Conservation (phyloP, 225 moss, liverwort and hornwort genomes). For the Polytrichum formosum region DNA sequence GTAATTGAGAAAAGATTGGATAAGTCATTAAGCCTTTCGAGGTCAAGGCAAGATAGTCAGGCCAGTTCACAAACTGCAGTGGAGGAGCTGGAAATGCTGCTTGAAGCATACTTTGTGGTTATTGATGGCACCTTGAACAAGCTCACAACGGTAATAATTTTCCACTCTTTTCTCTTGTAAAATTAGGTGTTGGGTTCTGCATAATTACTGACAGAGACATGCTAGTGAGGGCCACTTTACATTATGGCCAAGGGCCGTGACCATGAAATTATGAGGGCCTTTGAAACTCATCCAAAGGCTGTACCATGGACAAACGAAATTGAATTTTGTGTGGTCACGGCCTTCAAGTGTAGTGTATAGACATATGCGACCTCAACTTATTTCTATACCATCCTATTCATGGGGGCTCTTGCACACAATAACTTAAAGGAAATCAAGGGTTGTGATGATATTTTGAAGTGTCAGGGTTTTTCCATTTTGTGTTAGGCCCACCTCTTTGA, state of each 20-base stretch:
- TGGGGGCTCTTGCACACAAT: no score
- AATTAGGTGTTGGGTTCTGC: background rate
- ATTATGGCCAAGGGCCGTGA: background rate
- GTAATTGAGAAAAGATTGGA: slow-evolving; percentile 26
- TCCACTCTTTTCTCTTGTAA: background rate
- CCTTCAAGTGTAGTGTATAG: no score
- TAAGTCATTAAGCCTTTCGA: background rate
- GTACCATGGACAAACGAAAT: background rate
- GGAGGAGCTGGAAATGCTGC: slow-evolving; percentile 66
- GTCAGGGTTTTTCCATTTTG: no score
- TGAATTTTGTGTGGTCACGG: no score
- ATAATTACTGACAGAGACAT: background rate
- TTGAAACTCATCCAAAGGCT: background rate
- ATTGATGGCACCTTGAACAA: slow-evolving; percentile 68
- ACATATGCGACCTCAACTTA: no score
- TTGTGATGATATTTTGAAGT: no score
- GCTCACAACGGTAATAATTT: slow-evolving; percentile 45
- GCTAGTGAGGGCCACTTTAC: background rate
- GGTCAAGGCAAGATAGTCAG: background rate
- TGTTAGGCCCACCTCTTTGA: no score
- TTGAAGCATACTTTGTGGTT: slow-evolving; percentile 69
- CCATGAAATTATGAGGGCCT: background rate
- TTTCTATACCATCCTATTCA: no score
- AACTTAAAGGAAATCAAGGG: no score
- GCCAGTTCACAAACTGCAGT: slow-evolving; percentile 11